phyloP scores from a whole-genome alignment of 2,329 filamentous ascomycete species.

The Cercospora sojina region DNA sequence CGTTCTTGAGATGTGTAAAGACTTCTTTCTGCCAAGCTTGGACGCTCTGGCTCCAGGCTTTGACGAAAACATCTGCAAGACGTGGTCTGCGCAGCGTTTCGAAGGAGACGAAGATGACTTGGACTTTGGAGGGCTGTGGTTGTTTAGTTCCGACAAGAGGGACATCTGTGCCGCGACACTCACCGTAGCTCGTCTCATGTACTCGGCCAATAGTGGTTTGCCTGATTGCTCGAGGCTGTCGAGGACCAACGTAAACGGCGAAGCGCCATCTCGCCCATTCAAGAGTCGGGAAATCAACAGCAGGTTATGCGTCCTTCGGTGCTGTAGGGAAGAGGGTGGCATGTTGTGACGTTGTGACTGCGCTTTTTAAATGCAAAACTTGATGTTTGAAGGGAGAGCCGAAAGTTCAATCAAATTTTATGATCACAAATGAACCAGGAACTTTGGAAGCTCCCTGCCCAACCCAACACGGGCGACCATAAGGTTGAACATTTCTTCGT shows the following conservation, averaged over 20 bases:
- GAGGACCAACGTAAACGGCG: constrained; percentile 81
- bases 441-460: not conserved
- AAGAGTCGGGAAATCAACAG: constrained; percentile 80
- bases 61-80: constrained; percentile 66
- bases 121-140: constrained; percentile 60
- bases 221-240: constrained; percentile 83
- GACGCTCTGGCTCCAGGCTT: constrained; percentile 36
- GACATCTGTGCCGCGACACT: not conserved
- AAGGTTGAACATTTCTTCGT: not conserved
- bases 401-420: constrained; percentile 4
- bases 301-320: constrained; percentile 79
- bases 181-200: constrained; percentile 72
- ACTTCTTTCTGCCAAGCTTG: constrained; percentile 36
- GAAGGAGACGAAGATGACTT: constrained; percentile 75
- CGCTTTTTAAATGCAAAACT: not conserved
- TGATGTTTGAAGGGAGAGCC: not conserved
- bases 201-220: constrained; percentile 67
- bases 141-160: constrained; percentile 2
- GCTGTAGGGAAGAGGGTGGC: constrained; percentile 58
- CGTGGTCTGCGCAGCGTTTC: constrained; percentile 66
- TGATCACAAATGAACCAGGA: not conserved
- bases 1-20: constrained; percentile 24
- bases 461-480: not conserved
- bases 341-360: constrained; percentile 41
- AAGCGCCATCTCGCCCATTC: constrained; percentile 73